phyloP scores from a whole-genome alignment of 805 yeast genomes.

The Priceomyces medius region DNA sequence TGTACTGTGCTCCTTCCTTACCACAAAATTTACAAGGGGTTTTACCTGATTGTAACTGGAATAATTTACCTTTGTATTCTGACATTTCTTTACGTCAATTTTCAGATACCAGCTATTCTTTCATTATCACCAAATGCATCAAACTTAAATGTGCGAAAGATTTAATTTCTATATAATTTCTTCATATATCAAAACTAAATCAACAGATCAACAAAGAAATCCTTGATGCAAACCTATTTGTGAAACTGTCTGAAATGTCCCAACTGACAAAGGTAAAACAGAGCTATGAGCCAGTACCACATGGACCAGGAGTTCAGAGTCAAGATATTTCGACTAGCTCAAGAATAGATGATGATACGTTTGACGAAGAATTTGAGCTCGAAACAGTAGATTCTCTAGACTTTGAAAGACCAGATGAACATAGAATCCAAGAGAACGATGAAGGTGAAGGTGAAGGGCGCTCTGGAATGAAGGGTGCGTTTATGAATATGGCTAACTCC shows the following conservation, averaged over 20 bases:
- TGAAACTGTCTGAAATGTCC: not conserved
- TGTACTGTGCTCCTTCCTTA: not conserved
- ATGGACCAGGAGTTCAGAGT: not conserved
- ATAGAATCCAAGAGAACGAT: slow-evolving; percentile 9
- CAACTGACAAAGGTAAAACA: not conserved
- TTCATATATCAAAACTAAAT: not conserved
- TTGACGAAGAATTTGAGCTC: slow-evolving; percentile 9
- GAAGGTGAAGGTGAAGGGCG: slow-evolving; percentile 26
- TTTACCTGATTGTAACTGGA: no score
- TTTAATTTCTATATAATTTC: no score
- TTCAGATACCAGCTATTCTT: no score
- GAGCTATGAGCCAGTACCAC: slow-evolving; percentile 8
- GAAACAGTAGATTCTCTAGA: slow-evolving; percentile 6
- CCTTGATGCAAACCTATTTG: not conserved
- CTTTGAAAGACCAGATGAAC: slow-evolving; percentile 2
- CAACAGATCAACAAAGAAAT: not conserved
- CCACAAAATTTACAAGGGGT: slow-evolving; percentile 8
- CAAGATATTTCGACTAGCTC: not conserved
- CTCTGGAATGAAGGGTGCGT: slow-evolving; percentile 71
- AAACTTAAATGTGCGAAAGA: no score
- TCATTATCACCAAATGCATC: no score
- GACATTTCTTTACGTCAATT: no score
- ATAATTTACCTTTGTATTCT: no score
- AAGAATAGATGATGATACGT: not conserved
- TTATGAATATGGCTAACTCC: slow-evolving; percentile 95